Evolutionary conservation across 2,329 filamentous ascomycete species (phyloP), one percentile per base, ranked within the genome.

Genomic region (Neopestalotiopsis sp.): DNA sequence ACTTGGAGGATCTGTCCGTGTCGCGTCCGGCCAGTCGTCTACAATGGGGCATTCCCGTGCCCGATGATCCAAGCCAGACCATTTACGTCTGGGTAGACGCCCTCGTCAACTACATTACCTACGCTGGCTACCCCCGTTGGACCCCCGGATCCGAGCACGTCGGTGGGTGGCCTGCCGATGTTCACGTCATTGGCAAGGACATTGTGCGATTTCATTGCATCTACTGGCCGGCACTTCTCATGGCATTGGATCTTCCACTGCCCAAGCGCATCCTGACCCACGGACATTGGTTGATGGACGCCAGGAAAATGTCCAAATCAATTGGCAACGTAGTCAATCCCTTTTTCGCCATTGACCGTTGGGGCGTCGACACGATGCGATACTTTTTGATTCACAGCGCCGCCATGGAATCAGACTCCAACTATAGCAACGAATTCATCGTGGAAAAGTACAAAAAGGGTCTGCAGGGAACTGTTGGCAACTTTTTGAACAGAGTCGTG

Each of bases 61-160:
- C 96, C 0, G 91, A 91, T 66, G 96, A 99, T 75, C 83, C 88
- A 0, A 89, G 84, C 20, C 96, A 98, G 80, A 98, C 95, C 2
- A 95, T 99, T 69, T 99, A 99, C 76, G 97, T 99, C 40, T 99
- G 96, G 96, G 88, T 99, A 0, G 97, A 99, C 81, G 96, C 96
- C 1, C 88, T 99, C 38, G 87, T 98, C 75, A 99, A 98, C 80
- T 99, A 99, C 78, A 82, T 96, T 65, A 97, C 95, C 17, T 94
- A 91, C 71, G 89, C 94, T 1, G 94, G 95, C 14, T 98, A 97
- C 77, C 94, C 94, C 0, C 81, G 81, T 42, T 94, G 92, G 89
- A 81, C 89, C 0, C 91, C 92, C 0, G 90, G 90, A 1, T 82
- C 86, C 4, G 89, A 92, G 69, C 79, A 84, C 14, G 83, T 82